phyloP scores from a whole-genome alignment of 345 rosid species.

The Trapa incisa region DNA sequence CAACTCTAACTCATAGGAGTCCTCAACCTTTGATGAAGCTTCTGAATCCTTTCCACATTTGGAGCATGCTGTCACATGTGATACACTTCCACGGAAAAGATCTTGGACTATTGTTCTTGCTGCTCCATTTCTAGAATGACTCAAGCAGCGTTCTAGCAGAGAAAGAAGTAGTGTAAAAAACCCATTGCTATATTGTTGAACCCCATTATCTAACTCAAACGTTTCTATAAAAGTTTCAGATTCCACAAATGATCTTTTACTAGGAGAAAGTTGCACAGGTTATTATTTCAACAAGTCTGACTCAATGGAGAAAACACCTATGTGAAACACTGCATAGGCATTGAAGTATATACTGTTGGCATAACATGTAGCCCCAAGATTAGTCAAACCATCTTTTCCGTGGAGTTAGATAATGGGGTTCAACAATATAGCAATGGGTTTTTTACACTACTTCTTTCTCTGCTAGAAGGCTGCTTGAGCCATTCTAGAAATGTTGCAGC shows the following conservation, averaged over 20 bases:
- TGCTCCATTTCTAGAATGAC: constrained; percentile 45
- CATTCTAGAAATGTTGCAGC: constrained; percentile 50
- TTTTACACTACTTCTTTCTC: constrained; percentile 75
- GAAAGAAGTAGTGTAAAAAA: constrained; percentile 84
- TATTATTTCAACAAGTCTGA: constrained; percentile 51
- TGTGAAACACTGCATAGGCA: constrained; percentile 65
- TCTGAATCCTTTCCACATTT: constrained; percentile 81
- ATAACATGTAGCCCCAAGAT: constrained; percentile 93
- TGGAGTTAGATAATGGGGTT: constrained; percentile 80
- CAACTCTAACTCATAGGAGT: constrained; percentile 86
- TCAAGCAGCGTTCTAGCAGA: constrained; percentile 79
- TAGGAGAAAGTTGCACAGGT: constrained; percentile 73
- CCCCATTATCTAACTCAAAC: constrained; percentile 83
- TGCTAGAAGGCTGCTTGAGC: constrained; percentile 77
- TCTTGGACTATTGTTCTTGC: constrained; percentile 80
- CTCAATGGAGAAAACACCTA: constrained; percentile 77
- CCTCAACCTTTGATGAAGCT: constrained; percentile 86
- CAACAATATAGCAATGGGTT: constrained; percentile 99
- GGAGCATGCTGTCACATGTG: constrained; percentile 93
- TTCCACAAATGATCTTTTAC: constrained; percentile 75
- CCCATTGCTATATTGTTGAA: constrained; percentile 96
- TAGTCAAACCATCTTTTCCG: constrained; percentile 57
- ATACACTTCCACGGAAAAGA: constrained; percentile 94
- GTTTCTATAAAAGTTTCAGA: constrained; percentile 90
- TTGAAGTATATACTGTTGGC: constrained; percentile 89